phyloP scores from a whole-genome alignment of 2,329 filamentous ascomycete genomes.

The Cladosporium sp. region DNA sequence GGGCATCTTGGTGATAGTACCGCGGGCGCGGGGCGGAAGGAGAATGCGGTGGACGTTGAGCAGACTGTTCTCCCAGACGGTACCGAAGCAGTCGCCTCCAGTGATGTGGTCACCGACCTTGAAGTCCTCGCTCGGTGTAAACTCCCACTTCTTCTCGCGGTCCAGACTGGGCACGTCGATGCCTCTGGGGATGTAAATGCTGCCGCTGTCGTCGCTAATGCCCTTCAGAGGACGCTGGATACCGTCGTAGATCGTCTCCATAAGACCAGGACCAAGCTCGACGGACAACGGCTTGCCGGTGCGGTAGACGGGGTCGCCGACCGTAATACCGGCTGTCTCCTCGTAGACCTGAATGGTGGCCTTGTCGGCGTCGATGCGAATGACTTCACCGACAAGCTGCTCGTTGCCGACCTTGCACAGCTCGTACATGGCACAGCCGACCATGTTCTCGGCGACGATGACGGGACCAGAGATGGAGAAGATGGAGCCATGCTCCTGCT shows the following conservation, averaged over 20 bases:
- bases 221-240: conserved; percentile 90
- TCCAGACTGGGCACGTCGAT: conserved; percentile 83
- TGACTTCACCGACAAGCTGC: conserved; percentile 91
- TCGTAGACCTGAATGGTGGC: conserved; percentile 99
- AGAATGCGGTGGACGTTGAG: conserved; percentile 90
- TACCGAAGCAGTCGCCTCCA: conserved; percentile 93
- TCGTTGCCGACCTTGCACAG: conserved; percentile 91
- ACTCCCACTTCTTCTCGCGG: conserved; percentile 92
- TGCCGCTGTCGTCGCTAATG: conserved; percentile 71
- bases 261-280: conserved; percentile 90
- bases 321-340: conserved; percentile 93
- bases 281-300: conserved; percentile 96
- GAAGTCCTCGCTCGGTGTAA: conserved; percentile 66
- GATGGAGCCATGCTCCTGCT: conserved; percentile 56
- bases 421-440: conserved; percentile 99
- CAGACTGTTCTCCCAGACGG: conserved; percentile 92
- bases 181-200: conserved; percentile 97
- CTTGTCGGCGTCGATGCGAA: conserved; percentile 92
- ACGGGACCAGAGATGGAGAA: conserved; percentile 80
- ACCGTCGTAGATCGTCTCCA: conserved; percentile 99
- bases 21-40: conserved; percentile 80
- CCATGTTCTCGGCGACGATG: conserved; percentile 96
- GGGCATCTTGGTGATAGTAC: conserved; percentile 87
- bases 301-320: conserved; percentile 85
- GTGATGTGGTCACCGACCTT: conserved; percentile 98